phyloP scores from a whole-genome alignment of 805 yeast species.

The Cyberlindnera maclurae region DNA sequence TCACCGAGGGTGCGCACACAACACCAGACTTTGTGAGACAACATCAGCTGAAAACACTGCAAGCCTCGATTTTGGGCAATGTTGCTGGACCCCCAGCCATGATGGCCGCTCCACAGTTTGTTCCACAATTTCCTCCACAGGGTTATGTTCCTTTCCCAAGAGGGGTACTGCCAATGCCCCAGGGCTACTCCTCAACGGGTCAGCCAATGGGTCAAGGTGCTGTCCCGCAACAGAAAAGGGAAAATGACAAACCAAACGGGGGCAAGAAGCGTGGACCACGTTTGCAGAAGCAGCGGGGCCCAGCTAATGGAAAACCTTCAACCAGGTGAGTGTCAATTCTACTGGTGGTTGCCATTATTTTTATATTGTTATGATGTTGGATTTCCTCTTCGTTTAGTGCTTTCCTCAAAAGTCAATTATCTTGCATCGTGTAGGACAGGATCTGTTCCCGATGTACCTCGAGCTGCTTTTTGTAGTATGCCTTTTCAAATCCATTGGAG shows the following conservation, averaged over 20 bases:
- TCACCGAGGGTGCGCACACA: constrained; percentile 21
- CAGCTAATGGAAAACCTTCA: too few species aligned
- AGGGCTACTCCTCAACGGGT: not conserved
- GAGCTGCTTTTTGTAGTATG: constrained; percentile 41
- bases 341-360: too few species aligned
- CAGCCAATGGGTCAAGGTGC: not conserved
- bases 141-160: not conserved
- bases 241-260: too few species aligned
- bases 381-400: too few species aligned
- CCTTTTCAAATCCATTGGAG: constrained; percentile 77
- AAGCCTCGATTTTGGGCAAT: constrained; percentile 19
- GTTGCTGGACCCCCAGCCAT: constrained; percentile 14
- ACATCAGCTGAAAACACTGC: constrained; percentile 19
- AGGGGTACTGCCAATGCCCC: not conserved
- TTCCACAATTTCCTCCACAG: too few species aligned
- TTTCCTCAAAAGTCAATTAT: constrained; percentile 22
- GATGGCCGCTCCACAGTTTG: too few species aligned
- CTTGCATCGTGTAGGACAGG: constrained; percentile 30
- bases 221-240: too few species aligned
- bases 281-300: too few species aligned
- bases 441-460: constrained; percentile 29
- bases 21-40: constrained; percentile 22
- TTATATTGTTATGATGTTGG: too few species aligned
- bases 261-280: too few species aligned
- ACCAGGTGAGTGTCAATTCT: too few species aligned